Conservation (phyloP, 2,329 filamentous ascomycete species). For the Neonectria coccinea region DNA sequence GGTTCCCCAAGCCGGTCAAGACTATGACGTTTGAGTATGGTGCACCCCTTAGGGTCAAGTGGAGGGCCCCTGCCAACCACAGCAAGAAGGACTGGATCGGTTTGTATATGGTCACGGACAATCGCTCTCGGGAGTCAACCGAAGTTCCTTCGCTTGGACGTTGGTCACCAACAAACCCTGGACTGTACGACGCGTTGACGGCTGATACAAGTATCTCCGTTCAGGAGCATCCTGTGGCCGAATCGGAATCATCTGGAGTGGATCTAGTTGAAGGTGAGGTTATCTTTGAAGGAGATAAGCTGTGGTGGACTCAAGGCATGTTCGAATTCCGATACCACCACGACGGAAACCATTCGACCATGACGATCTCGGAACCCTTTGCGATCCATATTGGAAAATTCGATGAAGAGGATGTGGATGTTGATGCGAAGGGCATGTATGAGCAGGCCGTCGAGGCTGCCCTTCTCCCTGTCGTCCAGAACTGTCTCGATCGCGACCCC, state of each 20-base stretch:
- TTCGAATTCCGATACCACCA: slow-evolving; percentile 99
- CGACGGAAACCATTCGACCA: slow-evolving; percentile 89
- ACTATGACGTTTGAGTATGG: slow-evolving; percentile 89
- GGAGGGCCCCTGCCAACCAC: slow-evolving; percentile 90
- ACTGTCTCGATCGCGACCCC: slow-evolving; percentile 92
- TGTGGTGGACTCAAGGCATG: slow-evolving; percentile 96
- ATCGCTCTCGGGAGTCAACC: slow-evolving; percentile 85
- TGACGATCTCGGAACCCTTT: slow-evolving; percentile 93
- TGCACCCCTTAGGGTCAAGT: slow-evolving; percentile 87
- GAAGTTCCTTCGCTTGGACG: slow-evolving; percentile 87
- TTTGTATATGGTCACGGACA: slow-evolving; percentile 95
- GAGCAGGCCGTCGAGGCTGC: slow-evolving; percentile 79
- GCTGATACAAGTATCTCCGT: slow-evolving; percentile 82
- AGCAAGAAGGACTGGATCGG: slow-evolving; percentile 95
- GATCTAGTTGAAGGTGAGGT: slow-evolving; percentile 83
- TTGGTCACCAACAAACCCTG: slow-evolving; percentile 85
- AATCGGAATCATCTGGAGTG: slow-evolving; percentile 63
- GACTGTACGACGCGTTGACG: slow-evolving; percentile 79
- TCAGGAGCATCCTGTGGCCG: slow-evolving; percentile 70
- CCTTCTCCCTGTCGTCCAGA: slow-evolving; percentile 84
- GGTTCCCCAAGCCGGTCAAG: slow-evolving; percentile 76
- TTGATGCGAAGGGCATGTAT: slow-evolving; percentile 70
- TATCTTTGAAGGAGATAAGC: slow-evolving; percentile 88
- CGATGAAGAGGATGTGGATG: slow-evolving; percentile 77
- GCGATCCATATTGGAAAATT: slow-evolving; percentile 88